These are phyloP conservation scores for Gamsiella multidivaricata DNA, from an alignment of 192 early-diverging fungal species.

Conservation along the genomic window DNA sequence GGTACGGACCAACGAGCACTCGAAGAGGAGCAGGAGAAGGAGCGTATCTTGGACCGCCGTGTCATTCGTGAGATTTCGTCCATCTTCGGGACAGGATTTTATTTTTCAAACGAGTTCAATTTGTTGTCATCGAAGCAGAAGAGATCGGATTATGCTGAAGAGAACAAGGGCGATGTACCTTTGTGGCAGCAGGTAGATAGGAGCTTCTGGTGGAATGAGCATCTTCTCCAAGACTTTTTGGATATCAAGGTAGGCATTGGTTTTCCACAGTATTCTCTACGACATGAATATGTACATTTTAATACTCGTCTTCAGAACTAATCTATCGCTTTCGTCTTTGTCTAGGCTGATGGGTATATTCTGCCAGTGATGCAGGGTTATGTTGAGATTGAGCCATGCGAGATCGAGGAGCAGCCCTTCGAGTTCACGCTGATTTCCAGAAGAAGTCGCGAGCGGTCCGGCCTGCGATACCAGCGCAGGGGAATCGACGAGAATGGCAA, in stretches of 20 bases:
- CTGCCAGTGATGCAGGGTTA: conserved; percentile 77
- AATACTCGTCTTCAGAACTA: not conserved
- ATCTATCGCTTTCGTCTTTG: not conserved
- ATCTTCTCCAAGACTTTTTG: conserved; percentile 56
- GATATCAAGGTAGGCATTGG: conserved; percentile 50
- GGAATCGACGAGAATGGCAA: conserved; percentile 88
- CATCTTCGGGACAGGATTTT: conserved; percentile 61
- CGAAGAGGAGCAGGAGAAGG: conserved; percentile 39
- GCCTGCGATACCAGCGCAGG: conserved; percentile 88
- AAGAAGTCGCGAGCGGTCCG: conserved; percentile 68
- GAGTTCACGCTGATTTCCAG: conserved; percentile 77
- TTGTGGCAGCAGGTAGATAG: conserved; percentile 55
- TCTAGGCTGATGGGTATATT: conserved; percentile 63
- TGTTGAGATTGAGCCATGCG: conserved; percentile 71
- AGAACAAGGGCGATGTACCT: conserved; percentile 2
- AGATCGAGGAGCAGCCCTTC: conserved; percentile 68
- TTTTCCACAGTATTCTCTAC: not conserved
- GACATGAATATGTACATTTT: too few species aligned
- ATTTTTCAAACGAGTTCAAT: conserved; percentile 58
- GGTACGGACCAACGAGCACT: not conserved
- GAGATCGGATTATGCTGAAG: conserved; percentile 4
- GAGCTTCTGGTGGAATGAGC: conserved; percentile 74
- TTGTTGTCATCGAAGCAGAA: conserved; percentile 23
- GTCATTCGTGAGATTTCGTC: conserved; percentile 59
- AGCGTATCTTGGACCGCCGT: conserved; percentile 56